phyloP scores from a whole-genome alignment of 495 filamentous ascomycete species.

The Penicillium tannophilum region DNA sequence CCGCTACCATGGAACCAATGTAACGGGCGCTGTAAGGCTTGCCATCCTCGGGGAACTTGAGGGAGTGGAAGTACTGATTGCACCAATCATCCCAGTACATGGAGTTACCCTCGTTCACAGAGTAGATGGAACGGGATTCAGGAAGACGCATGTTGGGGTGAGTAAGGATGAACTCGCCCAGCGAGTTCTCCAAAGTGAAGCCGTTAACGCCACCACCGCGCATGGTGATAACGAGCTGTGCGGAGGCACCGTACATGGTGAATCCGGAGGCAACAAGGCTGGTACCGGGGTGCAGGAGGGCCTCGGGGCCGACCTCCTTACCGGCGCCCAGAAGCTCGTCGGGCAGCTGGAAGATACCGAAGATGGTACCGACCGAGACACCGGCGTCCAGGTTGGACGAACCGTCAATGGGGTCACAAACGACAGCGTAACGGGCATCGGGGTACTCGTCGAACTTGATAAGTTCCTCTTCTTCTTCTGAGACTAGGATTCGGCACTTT shows the following conservation, averaged over 20 bases:
- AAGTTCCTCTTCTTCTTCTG: conserved; percentile 92
- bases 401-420: conserved; percentile 97
- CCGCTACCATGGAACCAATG: conserved; percentile 97
- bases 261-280: conserved; percentile 93
- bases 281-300: conserved; percentile 84
- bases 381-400: conserved; percentile 97
- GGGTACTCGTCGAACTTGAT: conserved; percentile 83
- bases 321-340: conserved; percentile 62
- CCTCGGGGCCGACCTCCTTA: conserved; percentile 68
- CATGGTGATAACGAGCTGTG: conserved; percentile 97
- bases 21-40: conserved; percentile 96
- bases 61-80: conserved; percentile 82
- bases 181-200: conserved; percentile 92
- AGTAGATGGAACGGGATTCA: conserved; percentile 82
- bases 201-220: conserved; percentile 90
- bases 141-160: conserved; percentile 94
- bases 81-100: conserved; percentile 91
- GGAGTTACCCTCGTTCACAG: conserved; percentile 97
- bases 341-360: conserved; percentile 87
- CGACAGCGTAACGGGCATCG: conserved; percentile 87
- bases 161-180: conserved; percentile 98
- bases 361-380: conserved; percentile 98
- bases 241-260: conserved; percentile 98
- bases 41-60: conserved; percentile 74
- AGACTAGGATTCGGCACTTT: conserved; percentile 86